Evolutionary conservation across 2,329 filamentous ascomycete genomes (phyloP), one percentile per base, ranked within the genome.

Genomic region (Trichoderma atroviride): DNA sequence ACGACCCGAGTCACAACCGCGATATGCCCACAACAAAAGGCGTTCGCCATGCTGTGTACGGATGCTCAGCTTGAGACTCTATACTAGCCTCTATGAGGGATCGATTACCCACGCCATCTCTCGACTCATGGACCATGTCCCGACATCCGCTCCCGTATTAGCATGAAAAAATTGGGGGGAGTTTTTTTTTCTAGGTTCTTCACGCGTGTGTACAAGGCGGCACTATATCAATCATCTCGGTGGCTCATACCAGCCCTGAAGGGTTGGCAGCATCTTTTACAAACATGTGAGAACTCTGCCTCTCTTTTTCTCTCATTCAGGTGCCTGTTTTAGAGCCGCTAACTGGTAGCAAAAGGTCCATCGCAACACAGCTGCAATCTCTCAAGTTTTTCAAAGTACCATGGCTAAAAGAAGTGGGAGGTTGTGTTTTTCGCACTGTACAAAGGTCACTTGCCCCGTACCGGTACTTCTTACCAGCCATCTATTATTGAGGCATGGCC

Each of bases 401-500:
- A 13, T 33, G 55, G 29, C 43, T 27, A 27, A 31, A 6, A 29
- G 52, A 27, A 14, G 64, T 37, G 55, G 5, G 29, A 6, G 6
- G 11, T 14, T 50, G 24, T 3, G 10, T 5, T 13, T 3, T 16
- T 57, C 68, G 68, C 68, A 69, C 68, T 69, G 68, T 69, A 50
- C 3, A 2, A 4, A 35, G 22, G 58, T 57, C 61, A 43, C 43
- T 60, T 29, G 6, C 35, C 13, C 19, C 68, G 61, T 69, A 66
- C 61, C 47, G 61, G 68, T 69, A 69, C 68, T 69, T 69, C 40
- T 33, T 29, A 63, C 67, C 65, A 68, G 65, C 65, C 65, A 68
- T 68, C 65, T 50, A 68, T 68, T 68, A 68, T 68, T 47, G 50
- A 55, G n/a, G 57, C 65, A 68, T 55, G 65, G 66, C 35, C 59